A percentile compares a stretch with the other conserved stretches of the same genome.
These are phyloP conservation scores for Neopestalotiopsis sp. DNA, from an alignment of 2,329 filamentous ascomycete genomes.

Conservation along the genomic window DNA sequence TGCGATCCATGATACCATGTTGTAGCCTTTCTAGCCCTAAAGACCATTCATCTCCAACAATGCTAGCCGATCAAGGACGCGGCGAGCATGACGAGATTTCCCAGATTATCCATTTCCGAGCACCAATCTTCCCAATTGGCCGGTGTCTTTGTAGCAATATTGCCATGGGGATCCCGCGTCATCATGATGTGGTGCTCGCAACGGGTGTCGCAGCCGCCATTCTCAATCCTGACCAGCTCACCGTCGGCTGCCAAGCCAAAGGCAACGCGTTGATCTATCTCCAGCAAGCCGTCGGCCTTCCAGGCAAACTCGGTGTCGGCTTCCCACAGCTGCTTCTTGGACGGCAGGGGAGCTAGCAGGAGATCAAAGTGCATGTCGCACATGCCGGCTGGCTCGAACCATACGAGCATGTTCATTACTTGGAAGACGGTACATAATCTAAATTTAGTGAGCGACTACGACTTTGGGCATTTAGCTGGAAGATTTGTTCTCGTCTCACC, in stretches of 20 bases:
- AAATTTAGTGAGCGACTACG: conserved; percentile 21
- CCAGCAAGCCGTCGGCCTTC: conserved; percentile 37
- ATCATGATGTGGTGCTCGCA: not conserved
- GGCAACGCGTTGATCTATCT: not conserved
- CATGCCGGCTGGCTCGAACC: conserved; percentile 44
- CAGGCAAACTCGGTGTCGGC: conserved; percentile 41
- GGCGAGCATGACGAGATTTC: conserved; percentile 50
- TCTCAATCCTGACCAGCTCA: not conserved
- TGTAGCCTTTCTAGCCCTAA: no score
- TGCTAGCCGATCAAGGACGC: conserved; percentile 35
- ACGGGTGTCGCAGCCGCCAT: not conserved
- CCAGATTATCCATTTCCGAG: conserved; percentile 50
- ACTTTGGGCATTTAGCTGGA: not conserved
- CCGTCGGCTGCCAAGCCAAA: not conserved
- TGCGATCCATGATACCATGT: no score
- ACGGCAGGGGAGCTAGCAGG: conserved; percentile 47
- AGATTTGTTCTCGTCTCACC: conserved; percentile 28
- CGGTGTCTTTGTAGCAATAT: not conserved
- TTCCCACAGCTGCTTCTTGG: conserved; percentile 50
- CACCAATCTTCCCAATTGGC: conserved; percentile 51
- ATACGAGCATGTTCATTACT: conserved; percentile 47
- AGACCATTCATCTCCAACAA: not conserved
- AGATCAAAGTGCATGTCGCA: conserved; percentile 42
- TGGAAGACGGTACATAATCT: conserved; percentile 46
- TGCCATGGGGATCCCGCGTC: not conserved